These are phyloP conservation scores for Dendrobium nobile DNA, from an alignment of 106 monocot species.

Conservation along the genomic window DNA sequence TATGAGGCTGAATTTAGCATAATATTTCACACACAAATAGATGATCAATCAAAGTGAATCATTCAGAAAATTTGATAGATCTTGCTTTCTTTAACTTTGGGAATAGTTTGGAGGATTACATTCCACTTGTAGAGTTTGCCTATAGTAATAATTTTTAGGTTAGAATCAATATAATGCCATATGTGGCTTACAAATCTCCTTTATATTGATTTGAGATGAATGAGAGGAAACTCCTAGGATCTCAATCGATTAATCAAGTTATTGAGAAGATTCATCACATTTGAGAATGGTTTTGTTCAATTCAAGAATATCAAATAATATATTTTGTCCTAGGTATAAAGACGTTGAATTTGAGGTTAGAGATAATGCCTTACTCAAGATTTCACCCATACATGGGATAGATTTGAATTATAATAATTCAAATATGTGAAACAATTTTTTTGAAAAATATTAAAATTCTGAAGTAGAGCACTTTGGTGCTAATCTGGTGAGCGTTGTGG, in stretches of 20 bases:
- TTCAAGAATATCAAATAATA: not conserved
- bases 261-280: not conserved
- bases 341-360: not conserved
- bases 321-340: not conserved
- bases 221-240: not conserved
- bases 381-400: not conserved
- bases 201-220: not conserved
- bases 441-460: no score
- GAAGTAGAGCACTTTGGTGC: no score
- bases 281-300: not conserved
- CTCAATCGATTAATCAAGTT: not conserved
- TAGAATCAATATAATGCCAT: not conserved
- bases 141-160: not conserved
- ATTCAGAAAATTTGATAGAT: not conserved
- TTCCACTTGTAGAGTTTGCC: not conserved
- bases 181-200: not conserved
- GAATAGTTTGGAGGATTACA: not conserved
- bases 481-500: no score
- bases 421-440: no score
- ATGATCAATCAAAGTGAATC: not conserved
- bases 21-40: not conserved
- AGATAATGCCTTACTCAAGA: not conserved
- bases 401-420: not conserved
- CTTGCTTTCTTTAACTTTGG: not conserved
- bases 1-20: not conserved